Percentiles rank a stretch among this genome's conserved stretches.
Conservation (phyloP, 2,329 filamentous ascomycete genomes). For the Rasamsonia emersonii region DNA sequence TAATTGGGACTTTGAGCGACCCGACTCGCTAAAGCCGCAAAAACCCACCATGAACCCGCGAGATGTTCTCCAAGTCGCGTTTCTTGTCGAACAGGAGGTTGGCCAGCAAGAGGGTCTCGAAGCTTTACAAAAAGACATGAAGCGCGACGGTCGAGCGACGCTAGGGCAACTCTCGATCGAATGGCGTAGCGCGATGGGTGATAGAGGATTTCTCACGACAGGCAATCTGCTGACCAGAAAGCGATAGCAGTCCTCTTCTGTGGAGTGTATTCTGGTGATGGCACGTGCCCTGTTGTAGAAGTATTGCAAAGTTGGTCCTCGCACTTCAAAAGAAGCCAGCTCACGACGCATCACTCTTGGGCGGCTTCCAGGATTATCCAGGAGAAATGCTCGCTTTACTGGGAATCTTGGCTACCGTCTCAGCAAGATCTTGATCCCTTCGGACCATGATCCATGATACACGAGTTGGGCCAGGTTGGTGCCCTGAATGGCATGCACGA, state of each 20-base stretch:
- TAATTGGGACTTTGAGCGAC: conserved; percentile 44
- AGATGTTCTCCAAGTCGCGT: conserved; percentile 58
- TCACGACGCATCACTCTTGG: neutral
- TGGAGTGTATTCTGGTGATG: too few species aligned
- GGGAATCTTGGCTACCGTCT: too few species aligned
- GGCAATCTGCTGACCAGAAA: conserved; percentile 57
- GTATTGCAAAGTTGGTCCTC: neutral
- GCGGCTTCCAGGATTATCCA: too few species aligned
- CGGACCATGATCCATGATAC: too few species aligned
- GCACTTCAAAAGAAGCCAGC: neutral
- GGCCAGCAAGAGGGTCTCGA: conserved; percentile 42
- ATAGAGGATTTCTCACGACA: conserved; percentile 76
- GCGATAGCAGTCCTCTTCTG: conserved; percentile 13
- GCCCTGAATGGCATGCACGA: too few species aligned
- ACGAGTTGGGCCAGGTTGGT: too few species aligned
- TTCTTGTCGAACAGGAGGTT: conserved; percentile 49
- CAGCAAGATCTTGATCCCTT: too few species aligned
- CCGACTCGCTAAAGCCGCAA: conserved; percentile 21
- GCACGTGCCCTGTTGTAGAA: too few species aligned
- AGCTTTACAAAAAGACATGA: conserved; percentile 41
- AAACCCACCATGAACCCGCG: conserved; percentile 48
- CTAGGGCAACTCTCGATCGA: conserved; percentile 78
- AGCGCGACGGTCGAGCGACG: conserved; percentile 45
- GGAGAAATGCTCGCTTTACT: too few species aligned
- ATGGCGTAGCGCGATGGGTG: conserved; percentile 86